phyloP scores from a whole-genome alignment of 2,329 filamentous ascomycete species.

The Gliomastix tumulicola region DNA sequence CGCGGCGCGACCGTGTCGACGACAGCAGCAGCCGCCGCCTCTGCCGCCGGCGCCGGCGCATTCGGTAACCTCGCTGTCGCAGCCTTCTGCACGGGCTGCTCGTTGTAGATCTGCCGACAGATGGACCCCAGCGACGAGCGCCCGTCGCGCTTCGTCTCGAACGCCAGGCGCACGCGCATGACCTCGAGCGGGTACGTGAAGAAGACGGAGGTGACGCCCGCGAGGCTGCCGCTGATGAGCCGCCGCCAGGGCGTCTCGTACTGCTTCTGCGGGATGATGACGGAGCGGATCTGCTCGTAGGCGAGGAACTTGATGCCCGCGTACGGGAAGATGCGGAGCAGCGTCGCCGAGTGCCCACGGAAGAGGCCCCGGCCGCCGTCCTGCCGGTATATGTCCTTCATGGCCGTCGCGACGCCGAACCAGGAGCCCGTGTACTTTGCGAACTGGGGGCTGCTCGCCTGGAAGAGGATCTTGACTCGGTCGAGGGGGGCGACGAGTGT shows the following conservation, averaged over 20 bases:
- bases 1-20: constrained; percentile 44
- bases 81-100: constrained; percentile 44
- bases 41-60: constrained; percentile 17
- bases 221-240: constrained; percentile 64
- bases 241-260: constrained; percentile 78
- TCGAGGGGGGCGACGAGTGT: constrained; percentile 93
- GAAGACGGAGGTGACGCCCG: constrained; percentile 87
- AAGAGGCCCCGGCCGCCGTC: constrained; percentile 76
- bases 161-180: constrained; percentile 84
- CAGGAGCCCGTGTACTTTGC: constrained; percentile 88
- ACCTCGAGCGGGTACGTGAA: constrained; percentile 95
- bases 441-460: constrained; percentile 90
- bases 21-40: constrained; percentile 33
- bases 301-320: constrained; percentile 96
- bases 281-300: constrained; percentile 87
- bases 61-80: constrained; percentile 18
- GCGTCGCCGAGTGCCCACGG: constrained; percentile 87
- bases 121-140: constrained; percentile 68
- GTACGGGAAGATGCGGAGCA: constrained; percentile 94
- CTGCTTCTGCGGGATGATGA: constrained; percentile 62
- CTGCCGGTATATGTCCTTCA: constrained; percentile 72
- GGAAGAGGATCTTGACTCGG: constrained; percentile 97
- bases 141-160: constrained; percentile 76
- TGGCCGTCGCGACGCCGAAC: constrained; percentile 74
- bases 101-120: constrained; percentile 79